Conservation (phyloP, 2,329 filamentous ascomycete species). For the Paraphoma sp. region DNA sequence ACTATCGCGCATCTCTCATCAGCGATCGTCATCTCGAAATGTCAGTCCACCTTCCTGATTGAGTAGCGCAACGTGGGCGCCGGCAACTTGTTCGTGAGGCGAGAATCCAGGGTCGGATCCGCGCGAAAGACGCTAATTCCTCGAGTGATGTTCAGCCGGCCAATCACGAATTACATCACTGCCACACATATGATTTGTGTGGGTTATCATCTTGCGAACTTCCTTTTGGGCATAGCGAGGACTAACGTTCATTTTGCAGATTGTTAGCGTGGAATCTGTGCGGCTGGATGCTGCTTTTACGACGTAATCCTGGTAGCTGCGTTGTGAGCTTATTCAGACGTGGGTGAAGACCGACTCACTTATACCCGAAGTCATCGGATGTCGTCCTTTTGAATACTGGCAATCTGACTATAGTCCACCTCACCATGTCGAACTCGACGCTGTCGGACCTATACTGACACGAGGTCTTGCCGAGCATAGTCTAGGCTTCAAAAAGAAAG, state of each 20-base stretch:
- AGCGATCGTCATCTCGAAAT: background rate
- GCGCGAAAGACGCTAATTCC: background rate
- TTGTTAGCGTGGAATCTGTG: background rate
- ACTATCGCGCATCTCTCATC: background rate
- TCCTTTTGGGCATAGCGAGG: background rate
- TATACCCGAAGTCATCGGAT: too few relatives aligned
- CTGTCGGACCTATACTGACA: too few relatives aligned
- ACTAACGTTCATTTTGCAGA: background rate
- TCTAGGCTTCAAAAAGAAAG: too few relatives aligned
- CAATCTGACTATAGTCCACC: too few relatives aligned
- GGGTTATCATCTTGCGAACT: background rate
- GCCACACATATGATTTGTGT: background rate
- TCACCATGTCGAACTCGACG: too few relatives aligned
- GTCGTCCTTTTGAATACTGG: too few relatives aligned
- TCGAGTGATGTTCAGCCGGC: background rate
- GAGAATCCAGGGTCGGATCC: background rate
- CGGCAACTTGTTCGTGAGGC: background rate
- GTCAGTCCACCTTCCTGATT: background rate
- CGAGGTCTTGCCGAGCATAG: too few relatives aligned
- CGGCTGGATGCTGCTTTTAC: background rate
- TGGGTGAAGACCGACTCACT: background rate
- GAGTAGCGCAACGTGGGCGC: background rate
- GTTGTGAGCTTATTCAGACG: background rate
- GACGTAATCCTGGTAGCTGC: background rate
- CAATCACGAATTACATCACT: background rate